Evolutionary conservation across 345 rosid genomes (phyloP).

Genomic region (Punica granatum): DNA sequence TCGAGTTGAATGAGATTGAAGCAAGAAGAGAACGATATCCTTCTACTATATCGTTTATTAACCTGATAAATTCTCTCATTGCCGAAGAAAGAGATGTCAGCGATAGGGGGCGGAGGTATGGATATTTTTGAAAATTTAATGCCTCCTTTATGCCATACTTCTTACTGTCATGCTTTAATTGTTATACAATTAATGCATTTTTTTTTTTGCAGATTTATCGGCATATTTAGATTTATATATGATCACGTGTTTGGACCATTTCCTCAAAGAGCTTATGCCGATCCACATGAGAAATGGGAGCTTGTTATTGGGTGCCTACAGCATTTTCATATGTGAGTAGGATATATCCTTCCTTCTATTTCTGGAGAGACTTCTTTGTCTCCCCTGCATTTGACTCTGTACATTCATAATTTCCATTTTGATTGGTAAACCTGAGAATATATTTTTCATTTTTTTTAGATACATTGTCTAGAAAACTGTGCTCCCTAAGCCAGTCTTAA

Average conservation of each 20-base stretch:
- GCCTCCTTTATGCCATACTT: background rate
- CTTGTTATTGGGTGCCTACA: constrained; percentile 86
- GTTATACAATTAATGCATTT: background rate
- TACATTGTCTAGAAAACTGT: background rate
- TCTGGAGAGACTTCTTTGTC: background rate
- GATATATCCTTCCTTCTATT: constrained; percentile 1
- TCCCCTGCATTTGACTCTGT: background rate
- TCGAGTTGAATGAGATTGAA: constrained; percentile 95
- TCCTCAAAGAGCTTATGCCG: constrained; percentile 91
- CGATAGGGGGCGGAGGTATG: constrained; percentile 88
- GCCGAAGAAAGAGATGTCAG: constrained; percentile 76
- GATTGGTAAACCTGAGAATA: background rate
- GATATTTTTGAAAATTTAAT: background rate
- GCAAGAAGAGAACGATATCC: constrained; percentile 89
- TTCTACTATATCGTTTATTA: constrained; percentile 86
- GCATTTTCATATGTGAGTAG: constrained; percentile 83
- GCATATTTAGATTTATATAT: constrained; percentile 80
- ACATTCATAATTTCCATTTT: background rate
- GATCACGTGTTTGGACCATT: constrained; percentile 93
- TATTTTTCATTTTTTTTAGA: background rate
- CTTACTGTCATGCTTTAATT: background rate
- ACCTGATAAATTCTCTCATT: constrained; percentile 75
- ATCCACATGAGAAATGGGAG: constrained; percentile 95
- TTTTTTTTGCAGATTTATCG: constrained; percentile 63
- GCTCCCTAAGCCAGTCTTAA: background rate